Evolutionary conservation across 2,329 filamentous ascomycete genomes (phyloP).

Genomic region (Phialocephala sp.): DNA sequence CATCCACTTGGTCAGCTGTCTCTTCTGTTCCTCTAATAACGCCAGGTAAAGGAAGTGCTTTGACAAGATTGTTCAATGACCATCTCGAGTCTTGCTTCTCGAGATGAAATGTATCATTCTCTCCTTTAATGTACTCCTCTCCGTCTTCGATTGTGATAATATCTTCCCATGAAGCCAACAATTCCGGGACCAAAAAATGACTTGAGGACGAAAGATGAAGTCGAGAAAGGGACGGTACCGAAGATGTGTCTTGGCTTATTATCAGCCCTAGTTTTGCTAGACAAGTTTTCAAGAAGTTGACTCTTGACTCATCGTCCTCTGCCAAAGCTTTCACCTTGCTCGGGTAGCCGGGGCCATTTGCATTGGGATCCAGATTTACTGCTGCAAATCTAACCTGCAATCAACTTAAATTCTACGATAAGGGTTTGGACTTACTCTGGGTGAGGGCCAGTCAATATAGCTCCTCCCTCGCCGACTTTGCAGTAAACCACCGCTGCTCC

Average conservation of each 20-base stretch:
- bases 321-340: constrained; percentile 71
- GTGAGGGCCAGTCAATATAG: constrained; percentile 84
- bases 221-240: constrained; percentile 79
- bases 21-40: constrained; percentile 23
- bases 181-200: constrained; percentile 66
- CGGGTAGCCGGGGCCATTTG: constrained; percentile 71
- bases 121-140: constrained; percentile 76
- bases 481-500: constrained; percentile 84
- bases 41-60: constrained; percentile 50
- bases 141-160: constrained; percentile 69
- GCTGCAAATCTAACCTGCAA: constrained; percentile 72
- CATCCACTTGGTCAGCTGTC: constrained; percentile 45
- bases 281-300: constrained; percentile 79
- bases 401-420: not conserved
- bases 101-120: constrained; percentile 82
- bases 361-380: constrained; percentile 73
- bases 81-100: constrained; percentile 68
- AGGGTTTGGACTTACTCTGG: constrained; percentile 71
- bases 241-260: constrained; percentile 70
- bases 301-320: constrained; percentile 71
- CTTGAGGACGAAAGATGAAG: constrained; percentile 80
- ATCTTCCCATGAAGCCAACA: constrained; percentile 70
- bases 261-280: constrained; percentile 82
- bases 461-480: constrained; percentile 79
- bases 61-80: constrained; percentile 60